A percentile compares a stretch with the other conserved stretches of the same genome.
Evolutionary conservation across 2,329 filamentous ascomycete genomes (phyloP).

Genomic region (Penicillium occitanis): DNA sequence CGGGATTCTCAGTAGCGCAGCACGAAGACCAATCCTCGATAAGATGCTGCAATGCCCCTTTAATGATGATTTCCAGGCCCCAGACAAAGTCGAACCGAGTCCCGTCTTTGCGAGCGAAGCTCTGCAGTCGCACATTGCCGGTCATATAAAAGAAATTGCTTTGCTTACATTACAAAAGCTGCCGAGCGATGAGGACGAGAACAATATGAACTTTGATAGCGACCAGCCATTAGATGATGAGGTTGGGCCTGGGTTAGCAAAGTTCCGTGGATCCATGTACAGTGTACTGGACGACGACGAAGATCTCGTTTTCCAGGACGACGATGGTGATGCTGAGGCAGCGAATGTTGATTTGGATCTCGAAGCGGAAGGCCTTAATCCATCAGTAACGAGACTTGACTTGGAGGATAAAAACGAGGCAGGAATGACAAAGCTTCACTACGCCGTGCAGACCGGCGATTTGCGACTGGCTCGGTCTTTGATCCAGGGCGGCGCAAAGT

Average conservation of each 20-base stretch:
- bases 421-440: background rate
- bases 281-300: background rate
- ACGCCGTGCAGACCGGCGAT: background rate
- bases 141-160: slow-evolving; percentile 35
- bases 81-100: background rate
- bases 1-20: background rate
- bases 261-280: background rate
- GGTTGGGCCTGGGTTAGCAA: background rate
- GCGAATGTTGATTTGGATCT: too few relatives aligned
- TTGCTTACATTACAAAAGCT: slow-evolving; percentile 35
- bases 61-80: background rate
- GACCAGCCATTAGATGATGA: background rate
- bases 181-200: slow-evolving; percentile 24
- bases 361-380: background rate
- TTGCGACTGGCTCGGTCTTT: background rate
- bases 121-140: slow-evolving; percentile 33
- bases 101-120: slow-evolving; percentile 24
- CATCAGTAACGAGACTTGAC: background rate
- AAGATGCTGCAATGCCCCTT: background rate
- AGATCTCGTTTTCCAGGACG: too few relatives aligned
- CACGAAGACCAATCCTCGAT: background rate
- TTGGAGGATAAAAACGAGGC: background rate
- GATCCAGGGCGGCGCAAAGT: background rate
- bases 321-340: too few relatives aligned
- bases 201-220: background rate